Evolutionary conservation across 495 filamentous ascomycete species (phyloP), one percentile per base, ranked within the genome.

Genomic region (Aspergillus saccharolyticus): DNA sequence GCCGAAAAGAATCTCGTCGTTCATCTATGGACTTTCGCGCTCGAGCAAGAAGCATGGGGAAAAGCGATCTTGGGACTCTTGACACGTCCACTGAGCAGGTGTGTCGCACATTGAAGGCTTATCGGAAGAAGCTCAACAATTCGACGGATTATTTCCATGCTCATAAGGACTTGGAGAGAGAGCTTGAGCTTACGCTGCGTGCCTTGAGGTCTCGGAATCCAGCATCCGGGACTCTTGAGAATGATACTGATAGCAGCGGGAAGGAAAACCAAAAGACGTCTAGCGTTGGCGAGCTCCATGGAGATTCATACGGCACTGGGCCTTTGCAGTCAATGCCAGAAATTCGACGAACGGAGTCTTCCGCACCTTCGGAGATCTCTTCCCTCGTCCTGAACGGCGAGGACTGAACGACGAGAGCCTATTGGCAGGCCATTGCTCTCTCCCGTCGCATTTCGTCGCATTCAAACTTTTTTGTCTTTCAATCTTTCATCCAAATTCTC

Each of bases 51-150:
- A 76, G 76, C 57, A 72, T 75, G 53, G 71, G 70, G 30, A 78
- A 79, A 55, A 70, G 58, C 58, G 82, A 83, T 21, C 84, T 83
- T 57, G 86, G 87, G 9, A 82, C 79, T 51, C 75, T 96, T 6
- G 84, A 84, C 63, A 83, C 83, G 71, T 85, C 88, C 7, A 93
- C 89, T 1, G 89, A 94, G 61, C 87, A 91, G 58, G 77, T 91
- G 0, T 90, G 87, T 61, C 87, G 88, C 22, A 85, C 85, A 5
- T 78, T 98, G 7, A 83, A 87, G 50, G 82, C 85, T 2, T 97
- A 95, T 65, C 82, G 94, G 16, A 93, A 91, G 72, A 90, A 89
- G 65, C 80, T 96, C 8, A 71, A 82, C 20, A 83, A 83, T 14
- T 82, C 81, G 14, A 72, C 80, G 2, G 83, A 91, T 42, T 79